Base-by-base conservation (phyloP, 352 stramenopile genomes). In the Globisporangium apiculatum region DNA sequence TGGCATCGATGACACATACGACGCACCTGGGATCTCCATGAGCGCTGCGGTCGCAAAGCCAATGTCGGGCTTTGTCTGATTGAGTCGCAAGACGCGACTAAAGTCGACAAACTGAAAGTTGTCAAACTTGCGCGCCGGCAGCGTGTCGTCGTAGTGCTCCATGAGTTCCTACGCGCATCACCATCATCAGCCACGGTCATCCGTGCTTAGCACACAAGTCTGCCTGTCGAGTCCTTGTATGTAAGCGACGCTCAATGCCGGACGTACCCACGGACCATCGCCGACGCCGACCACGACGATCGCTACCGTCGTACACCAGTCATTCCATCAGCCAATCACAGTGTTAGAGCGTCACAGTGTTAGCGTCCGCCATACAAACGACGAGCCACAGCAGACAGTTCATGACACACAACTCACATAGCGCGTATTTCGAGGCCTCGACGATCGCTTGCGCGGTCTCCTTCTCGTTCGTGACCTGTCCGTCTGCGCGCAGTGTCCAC, bases 51-150 rank as follows among this genome's bases (percentile, higher is more conserved):
- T 81, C 4, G 81, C 83, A 58, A 94, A 88, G 31, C 67, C 74
- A 18, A 86, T 53, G 7, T 87, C 80, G 1, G 77, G 77, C 36
- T 87, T 81, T 18, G 66, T 51, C 1, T 52, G 55, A 50, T 83
- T 83, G n/a, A 74, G 62, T 41, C 65, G 66, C 53, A 86, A 73
- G 41, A 89, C 66, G 45, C 72, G 47, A 50, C 71, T 79, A 38
- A 80, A 85, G 38, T 89, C 72, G 7, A 94, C 75, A 50, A 90
- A 91, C 63, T 88, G 79, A 55, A 91, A 91, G 51, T 94, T 94
- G 56, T 88, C 76, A 41, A 91, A 91, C 15, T 62, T 73, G 17
- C 81, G 77, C 43, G 55, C 53, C 0, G 79, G 77, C 11, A 94
- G 65, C 24, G 65, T 57, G 51, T 83, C 72, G 48, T 87, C 70